Percentiles rank a stretch among this genome's conserved stretches.
phyloP scores from a whole-genome alignment of 495 filamentous ascomycete species.

The Penicillium manginii region DNA sequence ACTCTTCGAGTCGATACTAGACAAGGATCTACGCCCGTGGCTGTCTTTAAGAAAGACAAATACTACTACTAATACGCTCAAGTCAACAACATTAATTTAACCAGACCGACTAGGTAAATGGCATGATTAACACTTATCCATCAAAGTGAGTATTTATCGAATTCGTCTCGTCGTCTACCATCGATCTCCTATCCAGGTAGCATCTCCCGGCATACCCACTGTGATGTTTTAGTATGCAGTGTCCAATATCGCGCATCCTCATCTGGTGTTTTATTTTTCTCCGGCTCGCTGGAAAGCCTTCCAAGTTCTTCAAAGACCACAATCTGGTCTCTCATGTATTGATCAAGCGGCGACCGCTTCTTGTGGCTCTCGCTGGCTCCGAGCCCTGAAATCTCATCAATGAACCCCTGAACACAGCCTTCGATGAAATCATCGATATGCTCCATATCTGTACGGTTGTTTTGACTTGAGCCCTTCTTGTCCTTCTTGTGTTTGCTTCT shows the following conservation, averaged over 20 bases:
- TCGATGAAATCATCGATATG: constrained; percentile 38
- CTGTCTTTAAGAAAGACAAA: too few relatives aligned
- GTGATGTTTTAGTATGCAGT: constrained; percentile 71
- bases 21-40: too few relatives aligned
- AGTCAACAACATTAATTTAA: too few relatives aligned
- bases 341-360: constrained; percentile 58
- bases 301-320: constrained; percentile 79
- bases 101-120: too few relatives aligned
- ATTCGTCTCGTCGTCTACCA: background rate
- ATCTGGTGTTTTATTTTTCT: constrained; percentile 32
- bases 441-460: background rate
- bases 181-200: constrained; percentile 24
- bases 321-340: constrained; percentile 77
- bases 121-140: too few relatives aligned
- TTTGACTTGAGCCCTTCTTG: constrained; percentile 11
- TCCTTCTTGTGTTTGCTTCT: constrained; percentile 10
- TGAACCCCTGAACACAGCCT: constrained; percentile 59
- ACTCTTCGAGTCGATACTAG: too few relatives aligned
- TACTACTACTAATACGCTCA: too few relatives aligned
- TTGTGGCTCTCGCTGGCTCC: background rate
- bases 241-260: constrained; percentile 55
- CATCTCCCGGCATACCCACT: constrained; percentile 67
- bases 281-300: constrained; percentile 24
- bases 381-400: constrained; percentile 53
- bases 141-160: too few relatives aligned